A percentile compares a stretch with the other conserved stretches of the same genome.
Conservation (phyloP, 108 stramenopile species). For the Discostella pseudostelligera region DNA sequence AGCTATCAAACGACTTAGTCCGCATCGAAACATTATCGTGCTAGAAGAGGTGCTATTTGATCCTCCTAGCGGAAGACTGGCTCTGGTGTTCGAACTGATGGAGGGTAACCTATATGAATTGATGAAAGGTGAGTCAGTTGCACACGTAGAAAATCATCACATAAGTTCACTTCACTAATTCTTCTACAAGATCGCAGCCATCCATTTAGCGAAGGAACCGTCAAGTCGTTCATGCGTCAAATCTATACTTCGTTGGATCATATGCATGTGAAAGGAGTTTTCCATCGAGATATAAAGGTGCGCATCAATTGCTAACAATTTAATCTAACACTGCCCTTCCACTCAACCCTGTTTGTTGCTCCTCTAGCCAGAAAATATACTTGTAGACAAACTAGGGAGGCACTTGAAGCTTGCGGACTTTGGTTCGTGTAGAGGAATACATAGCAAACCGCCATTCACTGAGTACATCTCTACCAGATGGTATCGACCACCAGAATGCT, state of each 20-base stretch:
- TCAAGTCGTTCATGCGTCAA: constrained; percentile 46
- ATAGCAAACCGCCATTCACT: constrained; percentile 78
- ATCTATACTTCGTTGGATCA: constrained; percentile 63
- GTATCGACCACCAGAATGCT: constrained; percentile 84
- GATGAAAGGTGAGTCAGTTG: constrained; percentile 64
- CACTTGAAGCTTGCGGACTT: constrained; percentile 86
- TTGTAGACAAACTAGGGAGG: constrained; percentile 58
- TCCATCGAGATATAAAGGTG: constrained; percentile 86
- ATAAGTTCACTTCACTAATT: neutral
- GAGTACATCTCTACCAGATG: constrained; percentile 89
- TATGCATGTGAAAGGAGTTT: constrained; percentile 74
- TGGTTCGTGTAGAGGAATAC: constrained; percentile 80
- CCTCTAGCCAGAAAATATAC: constrained; percentile 82
- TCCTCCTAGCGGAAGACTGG: constrained; percentile 82
- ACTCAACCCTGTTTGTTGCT: constrained; percentile 21
- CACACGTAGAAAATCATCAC: neutral
- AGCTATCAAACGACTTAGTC: constrained; percentile 77
- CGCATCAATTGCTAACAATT: neutral
- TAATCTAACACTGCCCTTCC: neutral
- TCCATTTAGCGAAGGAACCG: constrained; percentile 21
- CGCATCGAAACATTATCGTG: constrained; percentile 80
- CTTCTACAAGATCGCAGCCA: constrained; percentile 19
- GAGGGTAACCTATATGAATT: constrained; percentile 90
- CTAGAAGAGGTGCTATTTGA: constrained; percentile 88
- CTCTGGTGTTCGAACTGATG: constrained; percentile 88